Conservation (phyloP, 306 rosid genomes). For the Lotus japonicus region DNA sequence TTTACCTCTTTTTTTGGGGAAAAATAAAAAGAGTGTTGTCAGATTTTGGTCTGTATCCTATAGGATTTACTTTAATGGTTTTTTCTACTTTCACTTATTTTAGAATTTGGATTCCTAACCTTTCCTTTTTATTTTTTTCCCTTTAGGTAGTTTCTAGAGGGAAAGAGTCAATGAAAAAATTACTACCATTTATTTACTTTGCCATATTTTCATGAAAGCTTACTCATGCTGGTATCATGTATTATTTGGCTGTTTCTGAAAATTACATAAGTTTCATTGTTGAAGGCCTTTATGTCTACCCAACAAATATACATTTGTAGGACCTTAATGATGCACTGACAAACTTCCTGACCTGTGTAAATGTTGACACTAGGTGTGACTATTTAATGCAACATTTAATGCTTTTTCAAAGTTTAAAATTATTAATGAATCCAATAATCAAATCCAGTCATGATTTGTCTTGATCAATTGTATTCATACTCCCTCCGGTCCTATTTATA, state of each 20-base stretch:
- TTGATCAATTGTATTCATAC: no score
- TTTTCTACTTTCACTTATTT: slow-evolving; percentile 17
- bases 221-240: slow-evolving; percentile 1
- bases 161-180: background rate
- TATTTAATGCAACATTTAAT: no score
- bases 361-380: no score
- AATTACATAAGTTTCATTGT: background rate
- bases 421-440: no score
- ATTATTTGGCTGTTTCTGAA: background rate
- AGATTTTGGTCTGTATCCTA: slow-evolving; percentile 27
- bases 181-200: background rate
- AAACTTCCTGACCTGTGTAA: no score
- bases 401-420: no score
- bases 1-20: background rate
- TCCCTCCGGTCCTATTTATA: no score
- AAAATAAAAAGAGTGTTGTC: slow-evolving; percentile 18
- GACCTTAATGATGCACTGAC: no score
- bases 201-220: slow-evolving; percentile 8
- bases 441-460: no score
- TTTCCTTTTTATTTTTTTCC: background rate
- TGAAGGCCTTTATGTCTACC: background rate
- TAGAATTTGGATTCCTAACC: background rate
- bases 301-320: background rate
- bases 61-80: slow-evolving; percentile 26
- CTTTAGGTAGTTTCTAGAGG: no score